phyloP scores from a whole-genome alignment of 1,284 basidiomycete genomes.

The Boletus mariae region DNA sequence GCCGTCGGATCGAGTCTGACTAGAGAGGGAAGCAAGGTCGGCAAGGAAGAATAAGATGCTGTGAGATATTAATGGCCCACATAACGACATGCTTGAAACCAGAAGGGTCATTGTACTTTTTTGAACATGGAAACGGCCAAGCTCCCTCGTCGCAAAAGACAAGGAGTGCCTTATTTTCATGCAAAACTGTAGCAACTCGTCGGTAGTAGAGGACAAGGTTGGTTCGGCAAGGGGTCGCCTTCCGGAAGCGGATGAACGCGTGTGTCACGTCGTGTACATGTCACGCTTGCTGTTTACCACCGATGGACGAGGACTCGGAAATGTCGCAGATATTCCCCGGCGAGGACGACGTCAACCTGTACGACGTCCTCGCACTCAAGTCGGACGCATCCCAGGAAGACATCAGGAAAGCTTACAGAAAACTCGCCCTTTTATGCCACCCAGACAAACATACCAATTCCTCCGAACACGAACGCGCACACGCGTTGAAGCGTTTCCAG shows the following conservation, averaged over 20 bases:
- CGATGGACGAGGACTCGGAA: conserved; percentile 66
- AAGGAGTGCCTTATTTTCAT: neutral
- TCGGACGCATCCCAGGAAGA: conserved; percentile 56
- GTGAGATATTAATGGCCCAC: neutral
- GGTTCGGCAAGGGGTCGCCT: no score
- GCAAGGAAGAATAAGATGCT: neutral
- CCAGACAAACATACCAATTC: conserved; percentile 83
- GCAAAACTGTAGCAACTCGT: no score
- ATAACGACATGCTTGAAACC: neutral
- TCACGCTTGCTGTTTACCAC: conserved; percentile 9
- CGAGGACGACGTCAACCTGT: conserved; percentile 68
- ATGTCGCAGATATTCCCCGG: conserved; percentile 76
- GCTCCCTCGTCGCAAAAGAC: no score
- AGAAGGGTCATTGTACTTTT: neutral
- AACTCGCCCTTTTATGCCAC: conserved; percentile 77
- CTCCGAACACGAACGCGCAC: conserved; percentile 55
- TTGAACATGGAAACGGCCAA: neutral
- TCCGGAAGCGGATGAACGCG: no score
- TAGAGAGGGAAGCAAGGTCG: neutral
- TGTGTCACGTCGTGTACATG: neutral
- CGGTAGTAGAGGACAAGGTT: no score
- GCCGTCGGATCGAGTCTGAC: neutral
- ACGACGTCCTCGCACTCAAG: conserved; percentile 62
- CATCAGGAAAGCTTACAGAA: conserved; percentile 83
- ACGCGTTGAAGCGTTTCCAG: conserved; percentile 75